Conservation (phyloP, 169 alveolate species). For the Cardiosporidium cionae region DNA sequence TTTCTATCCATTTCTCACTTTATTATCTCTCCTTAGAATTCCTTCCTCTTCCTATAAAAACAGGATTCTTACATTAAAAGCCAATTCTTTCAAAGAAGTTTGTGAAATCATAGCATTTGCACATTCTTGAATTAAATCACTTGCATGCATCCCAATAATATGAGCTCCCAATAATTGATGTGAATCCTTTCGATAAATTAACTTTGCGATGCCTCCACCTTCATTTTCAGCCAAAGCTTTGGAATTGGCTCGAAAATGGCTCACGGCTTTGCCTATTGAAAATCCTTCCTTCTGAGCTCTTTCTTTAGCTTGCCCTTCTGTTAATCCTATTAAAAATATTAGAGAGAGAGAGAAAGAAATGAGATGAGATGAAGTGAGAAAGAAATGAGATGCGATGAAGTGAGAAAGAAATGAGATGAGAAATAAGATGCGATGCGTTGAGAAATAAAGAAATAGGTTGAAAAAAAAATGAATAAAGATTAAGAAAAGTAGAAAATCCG, state of each 20-base stretch:
- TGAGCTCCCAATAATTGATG: constrained; percentile 41
- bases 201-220: constrained; percentile 41
- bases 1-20: background rate
- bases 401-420: background rate
- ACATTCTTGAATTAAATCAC: constrained; percentile 48
- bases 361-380: background rate
- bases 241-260: constrained; percentile 36
- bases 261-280: constrained; percentile 25
- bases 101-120: constrained; percentile 38
- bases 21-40: too few species aligned
- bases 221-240: constrained; percentile 50
- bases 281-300: constrained; percentile 20
- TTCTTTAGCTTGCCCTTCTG: constrained; percentile 40
- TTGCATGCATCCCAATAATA: constrained; percentile 48
- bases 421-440: background rate
- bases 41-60: too few species aligned
- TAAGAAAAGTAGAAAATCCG: too few species aligned
- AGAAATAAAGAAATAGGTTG: background rate
- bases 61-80: too few species aligned
- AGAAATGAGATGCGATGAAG: background rate
- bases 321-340: constrained; percentile 21
- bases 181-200: constrained; percentile 35
- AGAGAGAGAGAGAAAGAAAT: background rate
- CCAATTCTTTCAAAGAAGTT: constrained; percentile 27
- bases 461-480: background rate